phyloP scores from a whole-genome alignment of 2,329 filamentous ascomycete genomes.

The Cercospora sesami region DNA sequence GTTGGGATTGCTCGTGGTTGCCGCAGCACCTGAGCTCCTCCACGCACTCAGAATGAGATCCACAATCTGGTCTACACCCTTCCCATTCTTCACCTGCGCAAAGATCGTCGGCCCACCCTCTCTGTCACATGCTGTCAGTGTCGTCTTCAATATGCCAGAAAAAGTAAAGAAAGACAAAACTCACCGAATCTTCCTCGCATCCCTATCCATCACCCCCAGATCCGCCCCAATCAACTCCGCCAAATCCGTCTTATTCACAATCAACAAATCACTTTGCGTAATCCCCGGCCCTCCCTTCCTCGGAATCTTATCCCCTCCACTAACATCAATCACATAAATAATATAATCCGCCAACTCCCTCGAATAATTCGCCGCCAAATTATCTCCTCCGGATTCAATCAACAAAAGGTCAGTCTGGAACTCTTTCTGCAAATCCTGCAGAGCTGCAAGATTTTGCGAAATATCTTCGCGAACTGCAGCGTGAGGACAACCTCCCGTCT shows the following conservation, averaged over 20 bases:
- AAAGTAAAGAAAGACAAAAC: constrained; percentile 4
- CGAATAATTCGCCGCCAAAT: constrained; percentile 94
- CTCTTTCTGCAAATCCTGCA: constrained; percentile 81
- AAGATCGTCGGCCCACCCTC: constrained; percentile 95
- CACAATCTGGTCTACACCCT: constrained; percentile 82
- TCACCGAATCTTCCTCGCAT: constrained; percentile 77
- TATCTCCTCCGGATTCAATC: constrained; percentile 95
- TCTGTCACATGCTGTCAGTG: constrained; percentile 43
- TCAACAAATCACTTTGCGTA: constrained; percentile 87
- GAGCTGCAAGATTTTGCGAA: constrained; percentile 83
- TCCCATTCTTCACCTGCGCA: constrained; percentile 91
- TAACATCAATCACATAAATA: constrained; percentile 97
- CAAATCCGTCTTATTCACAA: constrained; percentile 97
- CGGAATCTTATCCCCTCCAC: constrained; percentile 93
- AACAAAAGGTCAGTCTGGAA: constrained; percentile 82
- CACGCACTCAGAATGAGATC: constrained; percentile 87
- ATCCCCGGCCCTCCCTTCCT: constrained; percentile 95
- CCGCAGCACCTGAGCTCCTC: constrained; percentile 77
- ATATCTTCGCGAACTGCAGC: constrained; percentile 98
- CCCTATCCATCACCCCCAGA: constrained; percentile 87
- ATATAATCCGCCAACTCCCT: constrained; percentile 96
- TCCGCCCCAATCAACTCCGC: constrained; percentile 89
- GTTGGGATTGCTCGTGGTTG: constrained; percentile 12
- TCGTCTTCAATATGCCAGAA: neutral
- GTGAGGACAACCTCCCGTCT: constrained; percentile 95